Evolutionary conservation across 306 rosid genomes (phyloP).

Genomic region (Pueraria montana): DNA sequence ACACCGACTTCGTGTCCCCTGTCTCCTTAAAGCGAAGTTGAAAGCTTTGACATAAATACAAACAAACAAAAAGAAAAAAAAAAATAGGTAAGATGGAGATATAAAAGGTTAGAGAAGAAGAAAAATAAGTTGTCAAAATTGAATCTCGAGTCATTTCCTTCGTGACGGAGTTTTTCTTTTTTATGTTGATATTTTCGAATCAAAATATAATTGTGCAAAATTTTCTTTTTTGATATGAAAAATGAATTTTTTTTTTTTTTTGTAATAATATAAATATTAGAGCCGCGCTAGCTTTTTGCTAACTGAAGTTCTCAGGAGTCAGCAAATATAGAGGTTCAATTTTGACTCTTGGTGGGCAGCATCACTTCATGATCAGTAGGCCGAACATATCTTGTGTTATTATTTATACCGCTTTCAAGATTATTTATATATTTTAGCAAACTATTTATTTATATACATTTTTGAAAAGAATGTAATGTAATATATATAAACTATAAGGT

Average conservation of each 20-base stretch:
- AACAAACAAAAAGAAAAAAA: neutral
- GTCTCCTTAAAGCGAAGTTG: conserved; percentile 47
- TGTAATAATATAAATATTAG: neutral
- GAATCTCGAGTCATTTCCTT: neutral
- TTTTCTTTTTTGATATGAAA: no score
- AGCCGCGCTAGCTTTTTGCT: neutral
- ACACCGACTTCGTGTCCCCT: conserved; percentile 2
- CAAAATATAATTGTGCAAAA: neutral
- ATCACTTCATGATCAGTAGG: no score
- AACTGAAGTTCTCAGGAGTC: neutral
- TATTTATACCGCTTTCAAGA: no score
- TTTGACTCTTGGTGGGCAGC: neutral
- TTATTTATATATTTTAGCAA: no score
- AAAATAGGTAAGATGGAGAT: no score
- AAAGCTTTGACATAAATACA: conserved; percentile 3
- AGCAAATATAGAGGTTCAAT: neutral
- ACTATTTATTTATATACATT: no score
- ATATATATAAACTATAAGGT: neutral
- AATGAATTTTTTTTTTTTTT: neutral
- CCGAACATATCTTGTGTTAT: no score
- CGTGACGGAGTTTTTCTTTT: neutral
- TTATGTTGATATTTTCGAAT: neutral
- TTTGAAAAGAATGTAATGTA: no score
- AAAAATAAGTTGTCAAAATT: neutral
- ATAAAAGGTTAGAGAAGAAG: neutral